Conservation (phyloP, 306 rosid genomes). For the Corylus americana region DNA sequence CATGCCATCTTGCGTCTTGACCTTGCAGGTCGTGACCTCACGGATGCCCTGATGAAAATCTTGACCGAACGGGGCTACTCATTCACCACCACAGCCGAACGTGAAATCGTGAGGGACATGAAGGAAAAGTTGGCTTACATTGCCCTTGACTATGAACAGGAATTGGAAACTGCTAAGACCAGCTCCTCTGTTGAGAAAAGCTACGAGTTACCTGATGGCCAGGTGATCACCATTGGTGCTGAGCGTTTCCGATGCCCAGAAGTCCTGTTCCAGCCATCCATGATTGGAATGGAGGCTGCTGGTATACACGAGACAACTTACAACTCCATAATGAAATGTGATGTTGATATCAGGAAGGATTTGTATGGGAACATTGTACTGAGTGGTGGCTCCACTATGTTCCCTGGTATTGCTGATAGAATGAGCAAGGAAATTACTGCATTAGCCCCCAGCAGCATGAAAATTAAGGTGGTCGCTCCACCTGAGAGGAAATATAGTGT, state of each 20-base stretch:
- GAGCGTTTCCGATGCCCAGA: no score
- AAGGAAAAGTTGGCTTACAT: conserved; percentile 55
- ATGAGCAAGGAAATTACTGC: no score
- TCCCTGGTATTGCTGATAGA: no score
- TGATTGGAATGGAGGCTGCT: no score
- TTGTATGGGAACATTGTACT: conserved; percentile 14
- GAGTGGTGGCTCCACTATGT: no score
- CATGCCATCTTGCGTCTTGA: conserved; percentile 58
- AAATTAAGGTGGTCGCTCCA: no score
- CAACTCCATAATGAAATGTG: no score
- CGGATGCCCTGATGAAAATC: conserved; percentile 80
- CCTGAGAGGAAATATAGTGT: no score
- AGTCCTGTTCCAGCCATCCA: no score
- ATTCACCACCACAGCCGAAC: conserved; percentile 80
- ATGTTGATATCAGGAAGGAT: neutral
- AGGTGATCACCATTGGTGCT: conserved; percentile 34
- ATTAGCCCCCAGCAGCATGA: no score
- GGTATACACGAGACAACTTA: no score
- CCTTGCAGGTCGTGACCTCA: conserved; percentile 82
- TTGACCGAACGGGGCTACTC: conserved; percentile 83
- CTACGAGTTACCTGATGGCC: conserved; percentile 58
- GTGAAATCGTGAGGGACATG: conserved; percentile 78
- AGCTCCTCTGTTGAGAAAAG: conserved; percentile 82
- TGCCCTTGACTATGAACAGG: conserved; percentile 81
- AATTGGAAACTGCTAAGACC: conserved; percentile 68